Conservation (phyloP, 2,329 filamentous ascomycete species). For the Diplodia corticola region DNA sequence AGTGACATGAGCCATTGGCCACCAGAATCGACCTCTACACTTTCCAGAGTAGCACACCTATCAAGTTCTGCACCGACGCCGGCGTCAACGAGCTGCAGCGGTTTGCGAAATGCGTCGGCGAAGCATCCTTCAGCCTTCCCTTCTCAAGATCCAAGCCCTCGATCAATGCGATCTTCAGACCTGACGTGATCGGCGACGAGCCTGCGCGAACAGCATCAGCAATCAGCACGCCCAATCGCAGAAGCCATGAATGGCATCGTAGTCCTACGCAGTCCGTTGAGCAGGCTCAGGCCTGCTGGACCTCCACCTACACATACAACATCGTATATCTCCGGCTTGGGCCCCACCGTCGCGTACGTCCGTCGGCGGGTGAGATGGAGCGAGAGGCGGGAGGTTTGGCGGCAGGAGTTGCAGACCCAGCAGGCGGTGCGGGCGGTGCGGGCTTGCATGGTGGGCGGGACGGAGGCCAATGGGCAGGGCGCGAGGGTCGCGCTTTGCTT, state of each 20-base stretch:
- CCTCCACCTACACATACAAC: slow-evolving; percentile 90
- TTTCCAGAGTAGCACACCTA: slow-evolving; percentile 40
- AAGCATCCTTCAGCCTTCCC: slow-evolving; percentile 60
- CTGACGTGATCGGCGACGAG: slow-evolving; percentile 70
- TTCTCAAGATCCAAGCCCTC: slow-evolving; percentile 84
- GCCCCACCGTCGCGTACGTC: slow-evolving; percentile 31
- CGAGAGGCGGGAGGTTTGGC: slow-evolving; percentile 1
- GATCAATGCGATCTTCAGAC: slow-evolving; percentile 81
- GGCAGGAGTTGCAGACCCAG: slow-evolving; percentile 22
- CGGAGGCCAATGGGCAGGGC: neutral
- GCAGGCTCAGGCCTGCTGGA: slow-evolving; percentile 76
- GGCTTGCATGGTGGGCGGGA: slow-evolving; percentile 7
- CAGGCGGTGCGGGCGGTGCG: neutral
- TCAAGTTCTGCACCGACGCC: slow-evolving; percentile 77
- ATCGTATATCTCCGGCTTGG: slow-evolving; percentile 76
- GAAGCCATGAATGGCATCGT: slow-evolving; percentile 5
- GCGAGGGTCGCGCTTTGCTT: neutral
- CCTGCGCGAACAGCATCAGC: slow-evolving; percentile 53
- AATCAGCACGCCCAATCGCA: neutral
- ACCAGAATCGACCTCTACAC: neutral
- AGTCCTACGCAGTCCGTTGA: slow-evolving; percentile 42
- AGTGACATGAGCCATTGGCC: slow-evolving; percentile 15
- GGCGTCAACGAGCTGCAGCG: slow-evolving; percentile 94
- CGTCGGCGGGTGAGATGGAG: slow-evolving; percentile 6
- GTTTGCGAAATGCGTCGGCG: slow-evolving; percentile 76